Conservation (phyloP, 2,329 filamentous ascomycete genomes). For the Fusarium falciforme region DNA sequence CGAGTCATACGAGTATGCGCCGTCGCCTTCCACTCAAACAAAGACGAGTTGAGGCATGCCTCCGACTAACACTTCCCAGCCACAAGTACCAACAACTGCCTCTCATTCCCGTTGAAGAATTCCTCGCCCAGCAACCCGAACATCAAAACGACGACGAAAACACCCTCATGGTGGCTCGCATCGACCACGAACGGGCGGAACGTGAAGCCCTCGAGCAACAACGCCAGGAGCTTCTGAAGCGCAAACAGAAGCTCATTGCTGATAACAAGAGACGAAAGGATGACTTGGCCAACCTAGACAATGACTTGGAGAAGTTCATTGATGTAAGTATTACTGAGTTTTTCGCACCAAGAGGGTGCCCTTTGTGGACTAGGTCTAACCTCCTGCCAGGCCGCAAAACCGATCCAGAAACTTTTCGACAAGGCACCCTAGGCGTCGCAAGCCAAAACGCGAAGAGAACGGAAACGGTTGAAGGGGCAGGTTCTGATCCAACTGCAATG, state of each 20-base stretch:
- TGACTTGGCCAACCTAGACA: conserved; percentile 89
- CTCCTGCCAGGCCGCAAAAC: conserved; percentile 77
- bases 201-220: conserved; percentile 88
- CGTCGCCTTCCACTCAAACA: background rate
- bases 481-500: background rate
- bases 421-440: conserved; percentile 65
- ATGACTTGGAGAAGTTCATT: conserved; percentile 93
- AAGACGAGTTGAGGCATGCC: background rate
- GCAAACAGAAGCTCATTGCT: conserved; percentile 71
- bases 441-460: background rate
- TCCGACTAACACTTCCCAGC: conserved; percentile 55
- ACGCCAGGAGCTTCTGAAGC: conserved; percentile 78
- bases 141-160: conserved; percentile 79
- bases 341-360: background rate
- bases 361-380: conserved; percentile 26
- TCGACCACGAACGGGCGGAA: conserved; percentile 89
- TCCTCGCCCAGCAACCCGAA: conserved; percentile 80
- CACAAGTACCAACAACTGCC: conserved; percentile 91
- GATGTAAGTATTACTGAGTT: conserved; percentile 68
- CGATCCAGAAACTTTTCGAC: conserved; percentile 79
- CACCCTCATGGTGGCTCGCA: conserved; percentile 87
- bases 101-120: conserved; percentile 85
- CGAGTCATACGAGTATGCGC: conserved; percentile 86
- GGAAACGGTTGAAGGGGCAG: background rate
- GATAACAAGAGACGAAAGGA: conserved; percentile 94